Conservation (phyloP, 2,329 filamentous ascomycete species). For the Microsporum ferrugineum region DNA sequence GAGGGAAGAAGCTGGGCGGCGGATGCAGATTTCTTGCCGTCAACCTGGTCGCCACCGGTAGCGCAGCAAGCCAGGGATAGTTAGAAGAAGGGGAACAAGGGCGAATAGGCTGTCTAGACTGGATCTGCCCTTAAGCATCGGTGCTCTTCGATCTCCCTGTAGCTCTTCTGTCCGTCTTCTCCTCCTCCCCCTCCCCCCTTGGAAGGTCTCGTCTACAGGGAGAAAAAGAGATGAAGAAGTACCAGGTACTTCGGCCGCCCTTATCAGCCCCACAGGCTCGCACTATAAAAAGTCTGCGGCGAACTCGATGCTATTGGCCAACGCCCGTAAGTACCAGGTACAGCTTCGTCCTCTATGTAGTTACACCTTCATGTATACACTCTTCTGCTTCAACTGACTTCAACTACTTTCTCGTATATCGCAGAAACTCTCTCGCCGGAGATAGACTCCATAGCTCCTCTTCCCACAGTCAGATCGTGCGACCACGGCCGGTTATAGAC, state of each 20-base stretch:
- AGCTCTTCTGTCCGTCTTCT: too few species aligned
- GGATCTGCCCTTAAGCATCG: too few species aligned
- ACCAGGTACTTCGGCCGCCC: neutral
- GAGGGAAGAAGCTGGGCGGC: neutral
- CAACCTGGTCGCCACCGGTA: constrained; percentile 4
- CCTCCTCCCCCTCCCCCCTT: too few species aligned
- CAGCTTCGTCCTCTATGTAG: neutral
- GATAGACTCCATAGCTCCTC: too few species aligned
- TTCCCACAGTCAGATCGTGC: neutral
- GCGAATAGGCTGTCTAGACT: neutral
- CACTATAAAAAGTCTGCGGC: neutral
- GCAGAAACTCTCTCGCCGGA: too few species aligned
- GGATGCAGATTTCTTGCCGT: constrained; percentile 3
- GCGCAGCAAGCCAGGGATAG: neutral
- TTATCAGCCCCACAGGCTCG: neutral
- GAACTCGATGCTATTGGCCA: neutral
- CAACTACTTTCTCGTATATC: neutral
- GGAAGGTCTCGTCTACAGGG: too few species aligned
- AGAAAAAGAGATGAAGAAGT: neutral
- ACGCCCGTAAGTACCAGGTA: neutral
- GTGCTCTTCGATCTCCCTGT: too few species aligned
- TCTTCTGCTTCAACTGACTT: neutral
- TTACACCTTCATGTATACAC: neutral
- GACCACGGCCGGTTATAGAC: neutral
- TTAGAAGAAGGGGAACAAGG: neutral